phyloP scores from a whole-genome alignment of 495 filamentous ascomycete genomes.

The Neurospora africana region DNA sequence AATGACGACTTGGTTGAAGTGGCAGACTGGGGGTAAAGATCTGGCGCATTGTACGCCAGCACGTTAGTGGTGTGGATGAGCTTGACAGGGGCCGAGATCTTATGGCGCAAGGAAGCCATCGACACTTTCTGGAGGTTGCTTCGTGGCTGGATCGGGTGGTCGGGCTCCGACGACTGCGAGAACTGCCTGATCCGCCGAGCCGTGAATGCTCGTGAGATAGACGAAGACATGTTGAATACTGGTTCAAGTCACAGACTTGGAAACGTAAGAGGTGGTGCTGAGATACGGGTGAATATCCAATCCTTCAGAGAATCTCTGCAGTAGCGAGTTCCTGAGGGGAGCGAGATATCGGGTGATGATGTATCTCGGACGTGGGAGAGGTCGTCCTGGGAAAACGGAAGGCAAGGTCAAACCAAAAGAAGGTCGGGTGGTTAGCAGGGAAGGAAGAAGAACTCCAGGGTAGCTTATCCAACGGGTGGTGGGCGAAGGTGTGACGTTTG shows the following conservation, averaged over 20 bases:
- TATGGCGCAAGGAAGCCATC: conserved; percentile 34
- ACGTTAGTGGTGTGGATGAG: conserved; percentile 92
- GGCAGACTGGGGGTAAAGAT: conserved; percentile 48
- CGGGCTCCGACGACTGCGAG: conserved; percentile 19
- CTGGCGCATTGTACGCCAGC: conserved; percentile 87
- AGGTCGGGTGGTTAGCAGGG: not conserved
- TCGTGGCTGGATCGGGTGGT: conserved; percentile 27
- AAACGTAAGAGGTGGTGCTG: not conserved
- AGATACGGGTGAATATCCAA: not conserved
- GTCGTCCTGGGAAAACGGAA: not conserved
- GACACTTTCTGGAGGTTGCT: conserved; percentile 36
- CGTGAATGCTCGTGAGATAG: conserved; percentile 60
- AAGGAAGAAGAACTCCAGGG: not conserved
- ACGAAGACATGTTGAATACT: conserved; percentile 15
- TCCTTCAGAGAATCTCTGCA: not conserved
- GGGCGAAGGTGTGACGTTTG: not conserved
- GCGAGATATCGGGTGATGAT: not conserved
- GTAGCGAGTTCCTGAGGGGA: not conserved
- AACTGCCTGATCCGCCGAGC: conserved; percentile 39
- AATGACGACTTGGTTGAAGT: conserved; percentile 48
- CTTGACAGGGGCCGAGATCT: conserved; percentile 83
- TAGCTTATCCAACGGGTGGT: not conserved
- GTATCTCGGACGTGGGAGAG: not conserved
- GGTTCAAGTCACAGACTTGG: not conserved
- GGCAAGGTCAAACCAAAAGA: not conserved